Base-by-base conservation (phyloP, 768 basidiomycete species). In the Kwoniella sp. region DNA sequence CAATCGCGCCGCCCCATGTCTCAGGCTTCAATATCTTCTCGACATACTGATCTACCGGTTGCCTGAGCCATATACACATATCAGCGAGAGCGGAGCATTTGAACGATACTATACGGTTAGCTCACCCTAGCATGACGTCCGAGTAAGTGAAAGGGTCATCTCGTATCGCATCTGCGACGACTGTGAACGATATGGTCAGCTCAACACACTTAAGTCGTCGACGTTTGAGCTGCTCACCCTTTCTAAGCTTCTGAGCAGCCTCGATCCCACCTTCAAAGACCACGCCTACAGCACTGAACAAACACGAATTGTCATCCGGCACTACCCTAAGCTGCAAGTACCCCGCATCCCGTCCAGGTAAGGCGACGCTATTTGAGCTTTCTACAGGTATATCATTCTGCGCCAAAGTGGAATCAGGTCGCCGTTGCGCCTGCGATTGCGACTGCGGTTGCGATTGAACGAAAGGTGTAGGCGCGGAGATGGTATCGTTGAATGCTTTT, bases 251-350 rank as follows among this genome's bases (percentile, higher is more conserved):
- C 25, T 83, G 82, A 1, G 89, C 89, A 63, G 88, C 88, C n/a
- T 83, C 79, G 13, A 89, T 87, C 61, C 86, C 87, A 72, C 94
- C 92, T 74, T 89, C 87, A 71, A 97, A 94, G 1, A 95, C 83
- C 46, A 95, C 82, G 17, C 90, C 91, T 49, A 91, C 83, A 2
- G 92, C 87, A 2, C 89, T 89, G 82, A 97, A 98, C 29, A 98
- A 82, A 79, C 95, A 98, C 1, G 92, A 90, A 73, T 98, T 98
- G 81, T 98, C 95, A 73, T 98, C 95, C n/a, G 93, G 94, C 19
- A 95, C 91, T 59, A 92, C 84, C 86, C 90, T 67, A 37, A 66
- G 50, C 33, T 66, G 36, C n/a, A 71, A 53, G 44, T 47, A 71
- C 24, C 75, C 73, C 9, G 67, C 73, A 64, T 75, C 72, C 37